phyloP scores from a whole-genome alignment of 2,329 filamentous ascomycete genomes.

The Fusarium staphyleae region DNA sequence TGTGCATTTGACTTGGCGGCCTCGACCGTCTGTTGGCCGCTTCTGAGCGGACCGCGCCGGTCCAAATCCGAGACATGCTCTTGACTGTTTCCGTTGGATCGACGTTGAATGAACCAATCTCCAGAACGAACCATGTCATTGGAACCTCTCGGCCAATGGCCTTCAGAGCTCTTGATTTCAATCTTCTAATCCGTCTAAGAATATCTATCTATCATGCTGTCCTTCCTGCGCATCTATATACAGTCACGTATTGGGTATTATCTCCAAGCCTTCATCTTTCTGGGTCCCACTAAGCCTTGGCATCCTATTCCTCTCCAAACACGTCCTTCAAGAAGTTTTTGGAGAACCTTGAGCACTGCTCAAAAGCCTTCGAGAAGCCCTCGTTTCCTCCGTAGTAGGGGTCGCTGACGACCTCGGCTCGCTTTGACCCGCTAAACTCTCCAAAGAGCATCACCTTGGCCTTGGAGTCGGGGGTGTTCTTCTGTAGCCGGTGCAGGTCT shows the following conservation, averaged over 20 bases:
- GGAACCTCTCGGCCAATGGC: slow-evolving; percentile 20
- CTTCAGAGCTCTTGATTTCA: background rate
- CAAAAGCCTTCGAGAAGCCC: slow-evolving; percentile 85
- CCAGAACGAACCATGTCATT: slow-evolving; percentile 15
- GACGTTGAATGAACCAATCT: slow-evolving; percentile 15
- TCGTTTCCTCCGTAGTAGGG: slow-evolving; percentile 90
- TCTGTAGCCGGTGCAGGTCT: slow-evolving; percentile 69
- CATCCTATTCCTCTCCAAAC: slow-evolving; percentile 32
- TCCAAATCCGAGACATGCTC: slow-evolving; percentile 26
- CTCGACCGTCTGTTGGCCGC: background rate
- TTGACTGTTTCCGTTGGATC: slow-evolving; percentile 18
- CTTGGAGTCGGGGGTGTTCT: slow-evolving; percentile 63
- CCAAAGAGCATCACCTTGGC: slow-evolving; percentile 84
- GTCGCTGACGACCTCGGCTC: slow-evolving; percentile 78
- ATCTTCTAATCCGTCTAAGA: slow-evolving; percentile 1
- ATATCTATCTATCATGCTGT: slow-evolving; percentile 16
- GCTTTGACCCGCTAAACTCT: slow-evolving; percentile 71
- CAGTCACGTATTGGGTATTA: slow-evolving; percentile 40
- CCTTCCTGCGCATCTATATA: slow-evolving; percentile 14
- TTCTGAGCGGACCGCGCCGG: slow-evolving; percentile 13
- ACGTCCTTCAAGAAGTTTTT: slow-evolving; percentile 74
- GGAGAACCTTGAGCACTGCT: slow-evolving; percentile 81
- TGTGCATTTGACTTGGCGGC: background rate
- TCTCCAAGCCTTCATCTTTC: slow-evolving; percentile 11
- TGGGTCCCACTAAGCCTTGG: background rate